Base-by-base conservation (phyloP, 768 basidiomycete species). In the Boletus sensibilis region DNA sequence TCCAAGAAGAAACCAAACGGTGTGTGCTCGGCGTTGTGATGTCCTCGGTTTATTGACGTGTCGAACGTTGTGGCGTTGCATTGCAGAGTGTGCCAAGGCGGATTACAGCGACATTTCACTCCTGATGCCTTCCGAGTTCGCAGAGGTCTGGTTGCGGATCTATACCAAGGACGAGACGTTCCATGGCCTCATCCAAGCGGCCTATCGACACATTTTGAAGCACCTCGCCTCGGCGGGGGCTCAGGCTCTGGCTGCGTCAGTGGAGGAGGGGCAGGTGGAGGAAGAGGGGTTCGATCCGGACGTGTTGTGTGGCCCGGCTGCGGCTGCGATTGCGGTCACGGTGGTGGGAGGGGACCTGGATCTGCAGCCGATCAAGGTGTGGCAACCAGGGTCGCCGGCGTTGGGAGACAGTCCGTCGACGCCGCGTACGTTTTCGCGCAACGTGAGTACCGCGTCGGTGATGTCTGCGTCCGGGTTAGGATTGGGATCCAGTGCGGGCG, bases 131-230 rank as follows among this genome's bases (percentile, higher is more conserved):
- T 59, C 68, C 0, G 69, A 65, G n/a, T 90, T 90, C 58, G 86
- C 80, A 0, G 92, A 93, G 68, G 75, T 85, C n/a, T 76, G 83
- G 39, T 68, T 92, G 38, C 77, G 88, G 14, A 72, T 92, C 5
- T 93, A 83, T 64, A 87, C 89, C 43, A 84, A 86, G 66, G 81
- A 88, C n/a, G 64, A 57, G 1, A 60, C 61, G 33, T 86, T 81
- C 64, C 78, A 78, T 40, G 82, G 83, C 2, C 71, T 89, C 11
- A 78, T 92, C 4, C 90, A 92, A 64, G 79, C 78, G 0, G 91
- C 84, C 0, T 92, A 86, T 65, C 79, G 85, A 12, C 64, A 72
- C 8, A 71, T 82, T 4, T 50, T 80, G 4, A 62, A 62, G 48
- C 16, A 40, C 2, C 61, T 75, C 25, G 59, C 44, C 0, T 52